These are phyloP conservation scores for Phylloporus arenicola DNA, from an alignment of 768 basidiomycete species.

Conservation along the genomic window DNA sequence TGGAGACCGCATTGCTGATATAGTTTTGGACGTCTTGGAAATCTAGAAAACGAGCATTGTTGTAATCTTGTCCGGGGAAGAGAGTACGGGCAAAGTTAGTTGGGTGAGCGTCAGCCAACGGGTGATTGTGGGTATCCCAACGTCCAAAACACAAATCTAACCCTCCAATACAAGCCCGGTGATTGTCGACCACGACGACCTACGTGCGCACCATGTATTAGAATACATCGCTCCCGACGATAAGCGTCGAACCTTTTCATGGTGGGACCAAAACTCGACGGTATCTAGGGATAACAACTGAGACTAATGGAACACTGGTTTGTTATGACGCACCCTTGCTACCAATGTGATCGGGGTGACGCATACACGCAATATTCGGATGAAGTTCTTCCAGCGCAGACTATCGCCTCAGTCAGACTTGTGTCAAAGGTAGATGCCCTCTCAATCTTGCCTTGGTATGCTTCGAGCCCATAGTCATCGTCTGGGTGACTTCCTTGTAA, in stretches of 20 bases:
- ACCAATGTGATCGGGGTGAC: slow-evolving; percentile 88
- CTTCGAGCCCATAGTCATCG: slow-evolving; percentile 83
- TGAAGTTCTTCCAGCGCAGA: slow-evolving; percentile 76
- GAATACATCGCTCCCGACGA: not conserved
- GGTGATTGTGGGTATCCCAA: slow-evolving; percentile 91
- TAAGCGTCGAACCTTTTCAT: slow-evolving; percentile 59
- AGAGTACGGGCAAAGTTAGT: slow-evolving; percentile 75
- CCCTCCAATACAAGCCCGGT: slow-evolving; percentile 83
- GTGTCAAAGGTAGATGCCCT: not conserved
- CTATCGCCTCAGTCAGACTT: slow-evolving; percentile 31
- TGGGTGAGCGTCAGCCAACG: slow-evolving; percentile 88
- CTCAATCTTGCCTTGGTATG: slow-evolving; percentile 66
- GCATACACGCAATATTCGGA: slow-evolving; percentile 82
- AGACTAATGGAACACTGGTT: not conserved
- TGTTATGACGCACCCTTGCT: slow-evolving; percentile 49
- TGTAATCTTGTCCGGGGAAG: slow-evolving; percentile 93
- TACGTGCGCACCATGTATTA: slow-evolving; percentile 8
- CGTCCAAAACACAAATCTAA: slow-evolving; percentile 95
- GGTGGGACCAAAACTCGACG: slow-evolving; percentile 87
- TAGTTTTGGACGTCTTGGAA: slow-evolving; percentile 80
- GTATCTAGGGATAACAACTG: slow-evolving; percentile 41
- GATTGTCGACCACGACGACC: slow-evolving; percentile 84
- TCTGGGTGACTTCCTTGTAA: slow-evolving; percentile 94
- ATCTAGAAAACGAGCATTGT: slow-evolving; percentile 82
- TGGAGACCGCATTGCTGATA: slow-evolving; percentile 62